Conservation (phyloP, 768 basidiomycete genomes). For the Dacryopinax primogenitus region DNA sequence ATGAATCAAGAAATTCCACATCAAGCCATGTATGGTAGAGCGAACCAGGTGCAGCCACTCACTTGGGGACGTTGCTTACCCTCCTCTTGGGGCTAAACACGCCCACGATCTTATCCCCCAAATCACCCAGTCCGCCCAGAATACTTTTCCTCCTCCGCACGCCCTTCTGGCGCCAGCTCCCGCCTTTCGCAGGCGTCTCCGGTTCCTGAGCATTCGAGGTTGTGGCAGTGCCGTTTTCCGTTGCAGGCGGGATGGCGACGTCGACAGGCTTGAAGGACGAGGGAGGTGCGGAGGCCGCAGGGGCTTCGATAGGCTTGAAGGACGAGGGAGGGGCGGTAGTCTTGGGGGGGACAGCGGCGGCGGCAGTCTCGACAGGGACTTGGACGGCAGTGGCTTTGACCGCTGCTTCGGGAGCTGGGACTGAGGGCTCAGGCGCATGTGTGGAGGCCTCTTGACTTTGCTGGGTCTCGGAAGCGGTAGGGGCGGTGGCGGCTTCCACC, state of each 20-base stretch:
- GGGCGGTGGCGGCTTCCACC: background rate
- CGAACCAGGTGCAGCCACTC: background rate
- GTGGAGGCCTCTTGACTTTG: too few relatives aligned
- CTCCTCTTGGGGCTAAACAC: background rate
- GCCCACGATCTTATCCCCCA: background rate
- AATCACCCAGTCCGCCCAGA: background rate
- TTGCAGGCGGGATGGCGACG: background rate
- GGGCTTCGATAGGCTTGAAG: background rate
- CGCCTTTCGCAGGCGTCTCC: background rate
- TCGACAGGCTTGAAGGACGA: background rate
- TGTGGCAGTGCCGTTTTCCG: background rate
- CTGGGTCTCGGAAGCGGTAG: background rate
- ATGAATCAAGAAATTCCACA: background rate
- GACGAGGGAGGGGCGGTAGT: too few relatives aligned
- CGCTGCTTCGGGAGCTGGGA: too few relatives aligned
- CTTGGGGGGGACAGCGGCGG: too few relatives aligned
- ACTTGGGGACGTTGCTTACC: background rate
- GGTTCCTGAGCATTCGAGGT: background rate
- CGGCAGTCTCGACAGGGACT: too few relatives aligned
- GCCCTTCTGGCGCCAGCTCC: background rate
- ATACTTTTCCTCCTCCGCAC: background rate
- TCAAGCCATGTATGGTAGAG: too few relatives aligned
- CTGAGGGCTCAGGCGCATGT: too few relatives aligned
- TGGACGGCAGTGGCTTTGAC: too few relatives aligned
- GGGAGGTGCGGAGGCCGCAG: background rate